Evolutionary conservation across 2,329 filamentous ascomycete species (phyloP).

Genomic region (Cladosporium sp.): DNA sequence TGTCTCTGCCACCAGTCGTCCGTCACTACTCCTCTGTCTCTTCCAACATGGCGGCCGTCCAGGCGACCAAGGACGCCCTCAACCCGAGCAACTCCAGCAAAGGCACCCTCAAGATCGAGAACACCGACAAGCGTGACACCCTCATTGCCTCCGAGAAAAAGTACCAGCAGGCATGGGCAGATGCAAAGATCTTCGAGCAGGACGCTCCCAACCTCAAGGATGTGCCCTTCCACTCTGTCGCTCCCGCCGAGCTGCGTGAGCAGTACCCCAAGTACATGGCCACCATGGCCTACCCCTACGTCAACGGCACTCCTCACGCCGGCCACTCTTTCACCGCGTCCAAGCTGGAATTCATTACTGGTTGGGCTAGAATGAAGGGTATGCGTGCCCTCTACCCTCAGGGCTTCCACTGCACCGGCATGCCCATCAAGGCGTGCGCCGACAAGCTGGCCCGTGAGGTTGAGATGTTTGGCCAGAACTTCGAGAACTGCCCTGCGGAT

Average conservation of each 20-base stretch:
- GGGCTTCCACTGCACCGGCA: slow-evolving; percentile 94
- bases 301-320: slow-evolving; percentile 80
- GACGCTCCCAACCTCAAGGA: slow-evolving; percentile 78
- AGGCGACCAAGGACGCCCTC: slow-evolving; percentile 51
- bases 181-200: slow-evolving; percentile 74
- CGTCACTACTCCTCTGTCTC: slow-evolving; percentile 1
- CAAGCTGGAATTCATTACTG: slow-evolving; percentile 89
- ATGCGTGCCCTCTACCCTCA: slow-evolving; percentile 84
- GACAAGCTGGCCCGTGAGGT: slow-evolving; percentile 93
- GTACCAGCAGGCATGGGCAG: slow-evolving; percentile 82
- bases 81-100: slow-evolving; percentile 52
- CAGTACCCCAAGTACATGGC: slow-evolving; percentile 90
- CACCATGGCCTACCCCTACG: slow-evolving; percentile 72
- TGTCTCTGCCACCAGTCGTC: background rate
- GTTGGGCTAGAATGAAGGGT: slow-evolving; percentile 86
- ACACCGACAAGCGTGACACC: slow-evolving; percentile 84
- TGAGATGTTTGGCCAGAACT: slow-evolving; percentile 80
- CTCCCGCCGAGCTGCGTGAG: slow-evolving; percentile 69
- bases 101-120: slow-evolving; percentile 62
- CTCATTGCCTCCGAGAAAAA: slow-evolving; percentile 83
- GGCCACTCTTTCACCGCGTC: slow-evolving; percentile 89
- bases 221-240: slow-evolving; percentile 69
- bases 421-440: slow-evolving; percentile 96
- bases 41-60: slow-evolving; percentile 43
- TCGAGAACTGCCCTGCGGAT: slow-evolving; percentile 70